Base-by-base conservation (phyloP, 345 rosid species). In the Syzygium jambos region DNA sequence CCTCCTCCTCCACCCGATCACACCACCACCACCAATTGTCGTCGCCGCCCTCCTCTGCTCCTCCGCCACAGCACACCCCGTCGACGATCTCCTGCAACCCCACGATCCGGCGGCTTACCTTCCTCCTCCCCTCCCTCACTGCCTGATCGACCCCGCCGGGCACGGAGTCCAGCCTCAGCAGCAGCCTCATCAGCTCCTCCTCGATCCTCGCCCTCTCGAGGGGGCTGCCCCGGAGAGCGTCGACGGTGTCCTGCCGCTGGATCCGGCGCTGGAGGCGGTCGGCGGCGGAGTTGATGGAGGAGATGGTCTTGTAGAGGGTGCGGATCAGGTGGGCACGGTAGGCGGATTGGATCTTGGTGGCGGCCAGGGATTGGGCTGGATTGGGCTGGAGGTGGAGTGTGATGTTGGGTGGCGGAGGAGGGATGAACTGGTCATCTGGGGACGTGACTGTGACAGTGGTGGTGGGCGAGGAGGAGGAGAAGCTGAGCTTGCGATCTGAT, bases 161-260 rank as follows among this genome's bases (percentile, higher is more conserved):
- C 2, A 97, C 98, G 0, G 98, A 92, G 63, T 97, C 99, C 63
- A 97, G 95, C 90, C 91, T 92, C 86, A 97, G 93, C 63, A 97
- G 93, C 90, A 97, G 91, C 78, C 92, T 52, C 98, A 97, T 97
- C 91, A 95, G 84, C 21, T 93, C 90, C 93, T 97, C 99, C 94
- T 95, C 94, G 91, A 97, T 90, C 88, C 93, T 92, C 85, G 95
- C 90, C 91, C 93, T 94, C 93, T 97, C 98, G 6, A 91, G 85
- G 49, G 92, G 95, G 27, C 92, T 89, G 73, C 87, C 88, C 91
- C 98, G 93, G 80, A 96, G 87, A 49, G 96, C 90, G 87, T 96
- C 99, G 21, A 97, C 98, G 2, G 98, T 96, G 22, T 96, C 98
- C 92, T 97, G 98, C 89, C 85, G 90, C 86, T 97, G 99, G 95